Evolutionary conservation across 2,329 filamentous ascomycete genomes (phyloP), one percentile per base, ranked within the genome.

Genomic region (Aureobasidium pullulans): DNA sequence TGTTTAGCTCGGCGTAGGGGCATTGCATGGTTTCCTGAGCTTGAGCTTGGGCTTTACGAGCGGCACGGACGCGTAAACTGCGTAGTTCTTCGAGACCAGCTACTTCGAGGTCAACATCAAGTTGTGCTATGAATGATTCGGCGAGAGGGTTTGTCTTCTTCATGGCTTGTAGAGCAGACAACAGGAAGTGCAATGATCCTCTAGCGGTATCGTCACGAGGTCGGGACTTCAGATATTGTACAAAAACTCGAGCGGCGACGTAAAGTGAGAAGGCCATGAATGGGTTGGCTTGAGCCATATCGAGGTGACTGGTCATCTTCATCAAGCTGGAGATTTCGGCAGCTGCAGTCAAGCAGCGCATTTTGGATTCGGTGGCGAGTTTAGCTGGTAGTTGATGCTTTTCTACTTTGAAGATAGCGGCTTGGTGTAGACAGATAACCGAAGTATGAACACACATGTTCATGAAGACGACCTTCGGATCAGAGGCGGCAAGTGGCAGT

Each of bases 361-460:
- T 84, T 72, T 96, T 96, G 72, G 92, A 96, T 70, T 97, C 93
- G 1, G 88, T 85, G 63, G 89, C 86, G 48, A 96, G 86, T 16
- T 87, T 86, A 1, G 82, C 77, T 0, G 90, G 86, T 62, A 96
- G 77, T 57, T 85, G 83, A 72, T 96, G 88, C 74, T 91, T 94
- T 67, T 97, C 93, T 0, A 92, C 91, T 71, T 96, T 97, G 80
- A 93, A 96, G 19, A 99, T 97, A 29, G 94, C 94, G 2, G 93
- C 94, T 75, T 99, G 94, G 69, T 99, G 94, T n/a, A 99, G 78
- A 71, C 93, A 97, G 57, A 99, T 97, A 1, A 90, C 91, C 1
- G 92, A 96, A 0, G 94, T 96, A 71, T 97, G 92, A 34, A 99
- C 90, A 69, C 89, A 91, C 90, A 99, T 96, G 68, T 97, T 97